Percentiles rank a stretch among this genome's conserved stretches.
Conservation (phyloP, 768 basidiomycete species). For the Lactarius indigo region DNA sequence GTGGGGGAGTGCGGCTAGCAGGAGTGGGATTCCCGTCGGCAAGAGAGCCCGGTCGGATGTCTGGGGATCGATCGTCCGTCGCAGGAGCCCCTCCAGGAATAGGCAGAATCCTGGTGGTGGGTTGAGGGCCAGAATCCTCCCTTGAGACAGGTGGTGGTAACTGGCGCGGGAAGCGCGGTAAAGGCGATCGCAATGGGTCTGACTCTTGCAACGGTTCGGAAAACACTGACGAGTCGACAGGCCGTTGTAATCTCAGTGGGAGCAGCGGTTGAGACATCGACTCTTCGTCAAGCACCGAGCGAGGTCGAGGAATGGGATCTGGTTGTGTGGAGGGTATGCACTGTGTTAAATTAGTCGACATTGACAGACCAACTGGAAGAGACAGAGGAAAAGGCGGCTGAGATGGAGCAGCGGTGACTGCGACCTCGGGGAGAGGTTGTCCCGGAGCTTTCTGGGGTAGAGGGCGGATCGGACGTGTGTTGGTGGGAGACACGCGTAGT, state of each 20-base stretch:
- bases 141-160: constrained; percentile 20
- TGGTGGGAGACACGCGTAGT: constrained; percentile 18
- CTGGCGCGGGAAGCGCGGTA: constrained; percentile 30
- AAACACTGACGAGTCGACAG: constrained; percentile 26
- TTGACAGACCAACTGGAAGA: background rate
- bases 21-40: constrained; percentile 4
- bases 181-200: constrained; percentile 40
- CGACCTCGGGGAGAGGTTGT: constrained; percentile 18
- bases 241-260: constrained; percentile 13
- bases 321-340: constrained; percentile 12
- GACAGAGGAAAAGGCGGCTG: constrained; percentile 13
- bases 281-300: constrained; percentile 25
- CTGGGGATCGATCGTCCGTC: constrained; percentile 22
- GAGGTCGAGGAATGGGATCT: constrained; percentile 21
- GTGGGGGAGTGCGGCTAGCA: constrained; percentile 43
- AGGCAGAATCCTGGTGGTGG: constrained; percentile 17
- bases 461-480: constrained; percentile 20
- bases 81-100: constrained; percentile 19
- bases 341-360: constrained; percentile 4
- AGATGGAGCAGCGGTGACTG: background rate
- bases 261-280: constrained; percentile 11
- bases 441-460: constrained; percentile 12
- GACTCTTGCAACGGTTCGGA: constrained; percentile 32
- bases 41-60: constrained; percentile 12
- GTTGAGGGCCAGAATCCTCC: constrained; percentile 14